A percentile compares a stretch with the other conserved stretches of the same genome.
Conservation (phyloP, 2,329 filamentous ascomycete genomes). For the Trichoderma hamatum region DNA sequence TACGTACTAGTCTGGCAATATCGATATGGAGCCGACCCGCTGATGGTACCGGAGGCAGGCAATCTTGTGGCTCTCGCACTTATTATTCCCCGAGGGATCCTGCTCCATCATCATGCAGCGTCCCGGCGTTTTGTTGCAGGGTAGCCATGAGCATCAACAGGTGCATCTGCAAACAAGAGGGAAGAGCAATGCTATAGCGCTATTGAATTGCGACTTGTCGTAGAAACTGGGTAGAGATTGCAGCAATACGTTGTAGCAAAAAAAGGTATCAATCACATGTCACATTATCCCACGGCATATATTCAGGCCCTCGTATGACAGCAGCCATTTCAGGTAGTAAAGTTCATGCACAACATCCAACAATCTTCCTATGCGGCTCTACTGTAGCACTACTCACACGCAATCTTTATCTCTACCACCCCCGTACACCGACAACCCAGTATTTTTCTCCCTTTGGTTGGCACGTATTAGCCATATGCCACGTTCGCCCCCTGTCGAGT, state of each 20-base stretch:
- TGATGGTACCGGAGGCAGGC: too few relatives aligned
- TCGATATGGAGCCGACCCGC: neutral
- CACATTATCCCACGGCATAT: neutral
- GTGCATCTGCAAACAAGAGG: neutral
- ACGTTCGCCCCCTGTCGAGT: neutral
- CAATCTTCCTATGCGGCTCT: neutral
- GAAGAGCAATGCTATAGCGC: neutral
- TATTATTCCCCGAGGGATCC: neutral
- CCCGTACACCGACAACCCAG: neutral
- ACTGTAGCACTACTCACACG: neutral
- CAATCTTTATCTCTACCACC: conserved; percentile 4
- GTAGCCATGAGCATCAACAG: neutral
- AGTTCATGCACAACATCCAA: neutral
- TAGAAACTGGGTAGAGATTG: neutral
- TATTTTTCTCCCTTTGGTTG: neutral
- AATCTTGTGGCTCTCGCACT: neutral
- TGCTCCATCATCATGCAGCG: neutral
- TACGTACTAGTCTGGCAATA: neutral
- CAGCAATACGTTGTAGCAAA: neutral
- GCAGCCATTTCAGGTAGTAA: neutral
- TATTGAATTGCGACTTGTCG: neutral
- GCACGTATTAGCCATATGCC: neutral
- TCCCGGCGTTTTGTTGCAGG: neutral
- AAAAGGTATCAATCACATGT: neutral
- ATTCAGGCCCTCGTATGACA: neutral